A percentile compares a stretch with the other conserved stretches of the same genome.
Conservation (phyloP, 768 basidiomycete species). For the Suillus subaureus region DNA sequence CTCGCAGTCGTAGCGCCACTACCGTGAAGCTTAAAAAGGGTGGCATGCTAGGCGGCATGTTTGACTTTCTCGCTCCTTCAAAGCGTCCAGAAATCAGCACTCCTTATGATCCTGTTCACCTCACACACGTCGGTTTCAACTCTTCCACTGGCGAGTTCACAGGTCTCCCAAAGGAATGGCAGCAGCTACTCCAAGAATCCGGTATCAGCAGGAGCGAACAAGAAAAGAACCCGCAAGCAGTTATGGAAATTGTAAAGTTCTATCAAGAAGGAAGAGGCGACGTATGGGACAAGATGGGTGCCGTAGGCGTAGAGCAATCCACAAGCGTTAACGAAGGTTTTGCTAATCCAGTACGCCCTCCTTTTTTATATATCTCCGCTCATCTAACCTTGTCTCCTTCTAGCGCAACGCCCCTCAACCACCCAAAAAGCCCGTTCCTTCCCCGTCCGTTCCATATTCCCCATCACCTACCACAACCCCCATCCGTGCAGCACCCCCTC, state of each 20-base stretch:
- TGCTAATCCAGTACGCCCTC: conserved; percentile 54
- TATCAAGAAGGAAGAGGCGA: conserved; percentile 88
- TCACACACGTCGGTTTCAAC: conserved; percentile 99
- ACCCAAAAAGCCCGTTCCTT: conserved; percentile 40
- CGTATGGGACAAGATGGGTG: conserved; percentile 86
- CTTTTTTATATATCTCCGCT: background rate
- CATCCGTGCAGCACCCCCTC: conserved; percentile 78
- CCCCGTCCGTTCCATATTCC: conserved; percentile 32
- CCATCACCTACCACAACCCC: conserved; percentile 47
- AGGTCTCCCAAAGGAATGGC: conserved; percentile 98
- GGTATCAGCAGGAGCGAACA: conserved; percentile 94
- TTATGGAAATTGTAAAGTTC: conserved; percentile 99
- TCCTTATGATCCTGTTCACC: conserved; percentile 98
- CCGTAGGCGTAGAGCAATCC: conserved; percentile 40
- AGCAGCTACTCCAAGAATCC: conserved; percentile 92
- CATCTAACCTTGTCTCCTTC: conserved; percentile 16
- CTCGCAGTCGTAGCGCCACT: conserved; percentile 47
- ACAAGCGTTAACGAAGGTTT: conserved; percentile 49
- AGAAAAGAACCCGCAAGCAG: conserved; percentile 96
- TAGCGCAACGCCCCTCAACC: conserved; percentile 45
- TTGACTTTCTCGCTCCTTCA: conserved; percentile 74
- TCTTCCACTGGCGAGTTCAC: conserved; percentile 98
- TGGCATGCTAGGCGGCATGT: conserved; percentile 64
- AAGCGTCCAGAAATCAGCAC: conserved; percentile 83
- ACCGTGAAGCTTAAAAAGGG: conserved; percentile 51